Conservation (phyloP, 192 early-diverging fungal species). For the Backusella liffmaniae region DNA sequence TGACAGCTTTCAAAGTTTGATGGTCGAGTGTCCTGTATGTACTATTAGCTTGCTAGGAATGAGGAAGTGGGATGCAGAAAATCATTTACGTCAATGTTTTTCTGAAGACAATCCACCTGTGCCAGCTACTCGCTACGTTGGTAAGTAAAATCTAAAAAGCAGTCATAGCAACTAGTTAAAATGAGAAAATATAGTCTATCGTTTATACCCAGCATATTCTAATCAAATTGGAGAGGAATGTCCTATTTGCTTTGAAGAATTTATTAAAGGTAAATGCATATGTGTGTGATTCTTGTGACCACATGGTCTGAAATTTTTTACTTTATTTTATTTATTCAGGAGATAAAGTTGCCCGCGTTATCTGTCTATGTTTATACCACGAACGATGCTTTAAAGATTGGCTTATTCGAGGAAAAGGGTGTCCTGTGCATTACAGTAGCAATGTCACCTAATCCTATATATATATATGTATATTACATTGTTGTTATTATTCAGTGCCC, state of each 20-base stretch:
- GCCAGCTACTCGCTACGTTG: conserved; percentile 61
- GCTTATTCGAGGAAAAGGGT: neutral
- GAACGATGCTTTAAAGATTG: conserved; percentile 7
- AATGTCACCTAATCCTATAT: neutral
- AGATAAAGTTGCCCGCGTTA: conserved; percentile 5
- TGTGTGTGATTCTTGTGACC: neutral
- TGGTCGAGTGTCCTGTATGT: conserved; percentile 79
- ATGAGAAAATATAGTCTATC: neutral
- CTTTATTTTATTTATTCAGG: neutral
- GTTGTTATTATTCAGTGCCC: neutral
- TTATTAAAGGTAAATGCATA: conserved; percentile 52
- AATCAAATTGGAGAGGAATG: conserved; percentile 73
- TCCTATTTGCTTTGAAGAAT: conserved; percentile 91
- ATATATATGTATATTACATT: too few relatives aligned
- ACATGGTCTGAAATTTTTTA: neutral
- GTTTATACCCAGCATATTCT: conserved; percentile 33
- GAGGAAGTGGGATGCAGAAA: conserved; percentile 45
- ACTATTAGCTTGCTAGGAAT: conserved; percentile 35
- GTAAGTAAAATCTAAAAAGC: conserved; percentile 36
- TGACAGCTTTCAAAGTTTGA: conserved; percentile 54
- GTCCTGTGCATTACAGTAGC: neutral
- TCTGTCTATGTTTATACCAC: conserved; percentile 5
- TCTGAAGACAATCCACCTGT: conserved; percentile 45
- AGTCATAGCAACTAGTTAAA: neutral
- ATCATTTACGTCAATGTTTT: conserved; percentile 65